These are phyloP conservation scores for Phlegmacium glaucopus DNA, from an alignment of 768 basidiomycete genomes.

Conservation along the genomic window DNA sequence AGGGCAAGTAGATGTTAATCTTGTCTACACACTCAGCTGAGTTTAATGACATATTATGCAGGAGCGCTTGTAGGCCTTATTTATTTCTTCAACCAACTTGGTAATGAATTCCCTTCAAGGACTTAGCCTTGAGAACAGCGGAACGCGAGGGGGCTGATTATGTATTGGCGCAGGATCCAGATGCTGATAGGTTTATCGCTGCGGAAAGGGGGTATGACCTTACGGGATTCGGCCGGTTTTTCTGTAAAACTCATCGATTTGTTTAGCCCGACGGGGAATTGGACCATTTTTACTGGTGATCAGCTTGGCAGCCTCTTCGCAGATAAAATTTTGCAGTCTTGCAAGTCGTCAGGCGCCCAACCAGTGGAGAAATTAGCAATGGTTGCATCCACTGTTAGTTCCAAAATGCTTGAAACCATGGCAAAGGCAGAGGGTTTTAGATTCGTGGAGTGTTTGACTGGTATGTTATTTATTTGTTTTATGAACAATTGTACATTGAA, in stretches of 20 bases:
- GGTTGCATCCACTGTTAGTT: conserved; percentile 88
- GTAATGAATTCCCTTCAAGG: conserved; percentile 35
- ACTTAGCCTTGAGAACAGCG: conserved; percentile 68
- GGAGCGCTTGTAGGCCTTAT: conserved; percentile 18
- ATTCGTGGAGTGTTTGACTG: conserved; percentile 84
- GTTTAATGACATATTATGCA: not conserved
- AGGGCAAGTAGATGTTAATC: conserved; percentile 43
- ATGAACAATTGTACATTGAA: conserved; percentile 10
- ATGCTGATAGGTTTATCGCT: conserved; percentile 79
- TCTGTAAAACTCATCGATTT: conserved; percentile 1
- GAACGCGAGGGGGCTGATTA: conserved; percentile 48
- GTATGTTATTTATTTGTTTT: conserved; percentile 28
- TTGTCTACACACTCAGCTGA: not conserved
- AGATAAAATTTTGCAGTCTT: conserved; percentile 36
- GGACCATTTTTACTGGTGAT: conserved; percentile 80
- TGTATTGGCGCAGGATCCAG: conserved; percentile 88
- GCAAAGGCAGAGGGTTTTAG: conserved; percentile 75
- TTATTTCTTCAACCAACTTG: not conserved
- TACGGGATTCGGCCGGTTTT: not conserved
- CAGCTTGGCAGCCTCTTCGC: conserved; percentile 65
- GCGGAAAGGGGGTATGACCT: conserved; percentile 58
- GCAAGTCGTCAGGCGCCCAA: conserved; percentile 36
- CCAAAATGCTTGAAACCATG: conserved; percentile 83
- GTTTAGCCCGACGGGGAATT: conserved; percentile 47
- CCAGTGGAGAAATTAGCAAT: conserved; percentile 65